Conservation (phyloP, 2,329 filamentous ascomycete species). For the Aureobasidium vineae region DNA sequence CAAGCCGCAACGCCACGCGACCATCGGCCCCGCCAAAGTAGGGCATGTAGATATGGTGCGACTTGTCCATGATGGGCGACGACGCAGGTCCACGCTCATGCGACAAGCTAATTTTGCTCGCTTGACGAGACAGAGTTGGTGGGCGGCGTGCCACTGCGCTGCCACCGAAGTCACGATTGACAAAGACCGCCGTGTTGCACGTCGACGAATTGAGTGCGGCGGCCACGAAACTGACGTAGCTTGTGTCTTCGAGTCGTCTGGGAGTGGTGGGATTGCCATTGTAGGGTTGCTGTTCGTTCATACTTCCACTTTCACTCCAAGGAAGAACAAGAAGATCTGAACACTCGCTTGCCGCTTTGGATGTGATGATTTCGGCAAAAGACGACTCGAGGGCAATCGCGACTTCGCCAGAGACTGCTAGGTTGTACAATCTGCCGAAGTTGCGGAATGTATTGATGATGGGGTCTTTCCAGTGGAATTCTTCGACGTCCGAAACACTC, state of each 20-base stretch:
- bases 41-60: slow-evolving; percentile 81
- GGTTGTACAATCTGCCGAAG: slow-evolving; percentile 78
- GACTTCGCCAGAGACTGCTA: slow-evolving; percentile 78
- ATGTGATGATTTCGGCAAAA: slow-evolving; percentile 74
- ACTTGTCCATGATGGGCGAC: slow-evolving; percentile 62
- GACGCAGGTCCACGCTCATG: slow-evolving; percentile 56
- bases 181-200: slow-evolving; percentile 72
- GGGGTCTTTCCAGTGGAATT: slow-evolving; percentile 65
- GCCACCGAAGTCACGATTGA: slow-evolving; percentile 68
- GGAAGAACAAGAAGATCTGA: slow-evolving; percentile 76
- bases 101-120: slow-evolving; percentile 60
- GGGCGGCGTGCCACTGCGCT: slow-evolving; percentile 37
- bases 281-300: slow-evolving; percentile 59
- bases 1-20: slow-evolving; percentile 71
- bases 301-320: slow-evolving; percentile 80
- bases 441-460: slow-evolving; percentile 89
- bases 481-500: slow-evolving; percentile 81
- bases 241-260: slow-evolving; percentile 57
- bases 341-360: slow-evolving; percentile 55
- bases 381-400: slow-evolving; percentile 73
- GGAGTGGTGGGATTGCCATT: slow-evolving; percentile 23
- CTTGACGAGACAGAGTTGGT: slow-evolving; percentile 46
- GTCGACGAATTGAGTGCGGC: slow-evolving; percentile 61
- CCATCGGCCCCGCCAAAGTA: slow-evolving; percentile 87
- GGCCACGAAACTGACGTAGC: slow-evolving; percentile 73